These are phyloP conservation scores for Colletotrichum karsti DNA, from an alignment of 2,329 filamentous ascomycete species.

Conservation along the genomic window DNA sequence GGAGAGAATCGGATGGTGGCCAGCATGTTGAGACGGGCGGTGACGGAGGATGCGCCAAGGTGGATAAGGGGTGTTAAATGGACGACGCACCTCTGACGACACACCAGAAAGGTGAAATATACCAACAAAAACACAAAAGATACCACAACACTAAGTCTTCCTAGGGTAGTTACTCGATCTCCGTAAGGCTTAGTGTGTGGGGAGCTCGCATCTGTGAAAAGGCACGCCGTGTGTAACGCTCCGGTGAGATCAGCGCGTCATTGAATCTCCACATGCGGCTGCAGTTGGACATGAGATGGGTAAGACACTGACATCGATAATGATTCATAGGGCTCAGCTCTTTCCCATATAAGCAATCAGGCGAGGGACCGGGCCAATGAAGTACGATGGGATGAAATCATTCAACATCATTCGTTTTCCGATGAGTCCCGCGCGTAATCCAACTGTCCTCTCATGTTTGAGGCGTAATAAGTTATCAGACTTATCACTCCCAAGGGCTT, in stretches of 20 bases:
- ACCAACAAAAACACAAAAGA: too few relatives aligned
- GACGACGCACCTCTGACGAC: constrained; percentile 12
- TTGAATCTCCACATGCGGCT: background rate
- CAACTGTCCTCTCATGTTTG: background rate
- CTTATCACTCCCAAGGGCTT: background rate
- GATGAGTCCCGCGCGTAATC: constrained; percentile 1
- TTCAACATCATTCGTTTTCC: background rate
- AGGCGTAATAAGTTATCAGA: background rate
- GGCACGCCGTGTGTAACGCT: background rate
- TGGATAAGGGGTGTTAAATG: background rate
- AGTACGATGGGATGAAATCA: constrained; percentile 11
- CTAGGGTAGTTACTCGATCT: background rate
- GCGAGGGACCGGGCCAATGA: background rate
- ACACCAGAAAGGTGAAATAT: background rate
- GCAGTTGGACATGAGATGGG: background rate
- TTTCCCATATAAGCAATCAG: constrained; percentile 1
- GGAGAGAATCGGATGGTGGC: background rate
- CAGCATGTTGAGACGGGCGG: background rate
- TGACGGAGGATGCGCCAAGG: background rate
- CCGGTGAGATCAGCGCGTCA: constrained; percentile 15
- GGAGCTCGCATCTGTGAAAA: too few relatives aligned
- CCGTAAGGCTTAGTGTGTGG: background rate
- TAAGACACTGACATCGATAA: constrained; percentile 4
- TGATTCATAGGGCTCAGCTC: constrained; percentile 10
- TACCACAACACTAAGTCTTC: background rate